These are phyloP conservation scores for Naegleria fowleri DNA, from an alignment of 208 protist genomes.

Conservation along the genomic window DNA sequence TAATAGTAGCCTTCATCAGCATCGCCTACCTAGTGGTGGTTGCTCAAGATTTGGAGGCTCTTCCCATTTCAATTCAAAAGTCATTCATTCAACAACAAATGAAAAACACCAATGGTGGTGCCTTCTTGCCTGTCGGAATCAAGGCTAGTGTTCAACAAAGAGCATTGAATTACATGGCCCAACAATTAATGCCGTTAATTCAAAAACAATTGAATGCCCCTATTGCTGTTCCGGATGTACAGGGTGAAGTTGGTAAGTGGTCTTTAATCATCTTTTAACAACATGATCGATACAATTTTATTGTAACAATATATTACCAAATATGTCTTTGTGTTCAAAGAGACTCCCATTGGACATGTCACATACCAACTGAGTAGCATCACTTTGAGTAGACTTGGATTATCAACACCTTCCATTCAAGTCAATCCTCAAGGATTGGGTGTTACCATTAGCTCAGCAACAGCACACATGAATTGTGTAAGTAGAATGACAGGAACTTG, in stretches of 20 bases:
- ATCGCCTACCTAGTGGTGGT: too few relatives aligned
- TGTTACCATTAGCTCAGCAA: not conserved
- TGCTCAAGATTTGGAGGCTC: too few relatives aligned
- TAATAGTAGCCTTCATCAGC: too few relatives aligned
- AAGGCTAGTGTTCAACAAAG: not conserved
- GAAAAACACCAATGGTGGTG: too few relatives aligned
- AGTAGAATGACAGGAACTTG: too few relatives aligned
- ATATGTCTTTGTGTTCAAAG: too few relatives aligned
- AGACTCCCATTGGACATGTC: not conserved
- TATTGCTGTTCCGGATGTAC: not conserved
- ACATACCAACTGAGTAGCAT: not conserved
- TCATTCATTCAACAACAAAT: too few relatives aligned
- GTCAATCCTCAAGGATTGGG: not conserved
- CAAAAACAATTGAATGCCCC: not conserved
- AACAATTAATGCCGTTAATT: not conserved
- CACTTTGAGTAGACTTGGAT: not conserved
- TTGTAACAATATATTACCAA: too few relatives aligned
- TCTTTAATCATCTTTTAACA: too few relatives aligned
- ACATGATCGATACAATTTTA: too few relatives aligned
- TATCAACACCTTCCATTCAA: not conserved
- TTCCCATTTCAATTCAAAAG: too few relatives aligned
- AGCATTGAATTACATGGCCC: not conserved
- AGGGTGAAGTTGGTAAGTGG: not conserved
- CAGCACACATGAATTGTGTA: not conserved
- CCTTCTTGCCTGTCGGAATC: not conserved